Percentiles rank a stretch among this genome's conserved stretches.
These are phyloP conservation scores for Prunus davidiana DNA, from an alignment of 306 rosid species.

Conservation along the genomic window DNA sequence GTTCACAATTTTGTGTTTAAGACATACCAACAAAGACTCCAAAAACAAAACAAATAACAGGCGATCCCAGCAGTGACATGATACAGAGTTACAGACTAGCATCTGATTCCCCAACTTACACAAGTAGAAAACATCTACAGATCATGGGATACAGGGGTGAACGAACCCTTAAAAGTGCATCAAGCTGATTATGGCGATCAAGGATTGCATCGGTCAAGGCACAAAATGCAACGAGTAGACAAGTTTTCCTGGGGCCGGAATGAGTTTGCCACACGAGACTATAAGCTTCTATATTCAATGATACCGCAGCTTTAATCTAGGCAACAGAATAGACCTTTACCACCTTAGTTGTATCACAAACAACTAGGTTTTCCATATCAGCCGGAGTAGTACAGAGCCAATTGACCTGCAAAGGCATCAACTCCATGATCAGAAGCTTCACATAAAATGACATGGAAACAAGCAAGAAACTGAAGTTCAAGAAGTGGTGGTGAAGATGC, in stretches of 20 bases:
- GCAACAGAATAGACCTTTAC: slow-evolving; percentile 72
- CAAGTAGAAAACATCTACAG: neutral
- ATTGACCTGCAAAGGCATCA: slow-evolving; percentile 65
- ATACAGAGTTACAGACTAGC: neutral
- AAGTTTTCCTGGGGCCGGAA: neutral
- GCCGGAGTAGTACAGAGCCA: slow-evolving; percentile 77
- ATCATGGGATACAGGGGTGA: neutral
- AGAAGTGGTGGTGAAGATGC: slow-evolving; percentile 7
- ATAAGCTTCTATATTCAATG: slow-evolving; percentile 15
- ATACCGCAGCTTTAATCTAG: slow-evolving; percentile 31
- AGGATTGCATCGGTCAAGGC: neutral
- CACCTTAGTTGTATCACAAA: slow-evolving; percentile 81
- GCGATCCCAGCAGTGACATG: slow-evolving; percentile 6
- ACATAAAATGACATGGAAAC: slow-evolving; percentile 11
- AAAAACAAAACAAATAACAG: neutral
- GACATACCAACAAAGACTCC: neutral
- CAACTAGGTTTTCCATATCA: slow-evolving; percentile 76
- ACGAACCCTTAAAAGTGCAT: neutral
- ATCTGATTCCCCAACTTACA: neutral
- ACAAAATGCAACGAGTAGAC: neutral
- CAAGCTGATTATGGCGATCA: neutral
- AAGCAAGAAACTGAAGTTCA: slow-evolving; percentile 7
- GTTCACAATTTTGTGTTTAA: neutral
- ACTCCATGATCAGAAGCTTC: slow-evolving; percentile 17
- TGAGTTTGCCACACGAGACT: slow-evolving; percentile 21